Evolutionary conservation across 768 basidiomycete species (phyloP).

Genomic region (Rhodotorula babjevae): DNA sequence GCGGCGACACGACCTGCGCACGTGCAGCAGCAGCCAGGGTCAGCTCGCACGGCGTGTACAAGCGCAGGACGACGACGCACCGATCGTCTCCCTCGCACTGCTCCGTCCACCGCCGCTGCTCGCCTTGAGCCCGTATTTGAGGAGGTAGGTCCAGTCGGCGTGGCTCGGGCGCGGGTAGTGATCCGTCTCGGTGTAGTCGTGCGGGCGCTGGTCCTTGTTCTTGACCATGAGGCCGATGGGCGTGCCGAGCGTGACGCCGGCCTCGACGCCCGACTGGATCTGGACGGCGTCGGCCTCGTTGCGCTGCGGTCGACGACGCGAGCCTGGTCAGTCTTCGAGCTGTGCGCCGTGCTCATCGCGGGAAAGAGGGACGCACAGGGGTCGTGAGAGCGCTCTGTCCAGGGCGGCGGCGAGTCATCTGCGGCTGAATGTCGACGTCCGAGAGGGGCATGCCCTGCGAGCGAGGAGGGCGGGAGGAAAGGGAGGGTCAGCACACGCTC

Average conservation of each 20-base stretch:
- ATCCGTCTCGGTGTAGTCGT: conserved; percentile 98
- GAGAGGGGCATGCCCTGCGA: conserved; percentile 73
- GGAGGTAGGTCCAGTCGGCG: conserved; percentile 95
- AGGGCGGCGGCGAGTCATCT: conserved; percentile 83
- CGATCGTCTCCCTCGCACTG: conserved; percentile 94
- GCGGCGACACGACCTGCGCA: conserved; percentile 83
- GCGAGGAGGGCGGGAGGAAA: not conserved
- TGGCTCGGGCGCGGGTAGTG: conserved; percentile 94
- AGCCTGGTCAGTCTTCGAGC: not conserved
- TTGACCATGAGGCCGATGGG: conserved; percentile 94
- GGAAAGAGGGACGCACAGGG: conserved; percentile 57
- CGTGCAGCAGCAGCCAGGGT: not conserved
- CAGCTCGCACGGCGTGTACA: too few relatives aligned
- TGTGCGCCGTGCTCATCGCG: too few relatives aligned
- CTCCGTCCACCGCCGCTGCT: conserved; percentile 93
- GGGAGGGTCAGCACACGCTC: not conserved
- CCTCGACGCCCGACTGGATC: conserved; percentile 88
- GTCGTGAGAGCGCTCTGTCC: conserved; percentile 96
- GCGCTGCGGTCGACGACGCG: conserved; percentile 53
- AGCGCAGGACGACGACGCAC: conserved; percentile 48
- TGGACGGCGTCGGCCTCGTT: conserved; percentile 93
- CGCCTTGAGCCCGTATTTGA: conserved; percentile 96
- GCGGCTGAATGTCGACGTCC: conserved; percentile 78
- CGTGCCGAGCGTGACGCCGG: conserved; percentile 91
- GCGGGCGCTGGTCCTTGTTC: conserved; percentile 96